A percentile compares a stretch with the other conserved stretches of the same genome.
phyloP scores from a whole-genome alignment of 192 early-diverging fungal genomes.

The Martensiomyces pterosporus region DNA sequence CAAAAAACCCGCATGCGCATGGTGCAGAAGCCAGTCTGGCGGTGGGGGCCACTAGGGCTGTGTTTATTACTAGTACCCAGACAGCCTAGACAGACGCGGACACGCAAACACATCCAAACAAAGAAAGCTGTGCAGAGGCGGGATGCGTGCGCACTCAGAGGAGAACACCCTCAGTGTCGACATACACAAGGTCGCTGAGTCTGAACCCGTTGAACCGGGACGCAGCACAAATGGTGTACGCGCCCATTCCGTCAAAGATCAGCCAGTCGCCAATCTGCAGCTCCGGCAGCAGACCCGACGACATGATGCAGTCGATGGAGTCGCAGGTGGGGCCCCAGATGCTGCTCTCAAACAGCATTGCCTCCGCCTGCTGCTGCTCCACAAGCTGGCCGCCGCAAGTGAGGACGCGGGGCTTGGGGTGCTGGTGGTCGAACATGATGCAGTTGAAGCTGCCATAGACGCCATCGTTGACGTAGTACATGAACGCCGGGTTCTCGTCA shows the following conservation, averaged over 20 bases:
- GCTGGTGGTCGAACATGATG: conserved; percentile 94
- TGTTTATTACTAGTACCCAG: too few species aligned
- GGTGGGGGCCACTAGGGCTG: too few species aligned
- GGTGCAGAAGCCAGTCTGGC: too few species aligned
- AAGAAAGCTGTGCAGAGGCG: too few species aligned
- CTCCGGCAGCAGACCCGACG: conserved; percentile 65
- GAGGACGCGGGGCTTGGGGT: conserved; percentile 68
- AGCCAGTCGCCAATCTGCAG: conserved; percentile 96
- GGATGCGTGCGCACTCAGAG: not conserved
- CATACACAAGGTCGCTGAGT: conserved; percentile 79
- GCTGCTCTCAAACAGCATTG: conserved; percentile 51
- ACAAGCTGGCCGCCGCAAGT: conserved; percentile 44
- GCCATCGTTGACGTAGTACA: conserved; percentile 98
- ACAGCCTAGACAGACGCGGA: too few species aligned
- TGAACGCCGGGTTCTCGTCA: conserved; percentile 50
- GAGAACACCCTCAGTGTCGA: conserved; percentile 60
- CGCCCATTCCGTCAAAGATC: conserved; percentile 93
- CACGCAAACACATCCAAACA: too few species aligned
- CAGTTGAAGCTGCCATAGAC: conserved; percentile 99
- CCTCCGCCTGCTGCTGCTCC: conserved; percentile 8
- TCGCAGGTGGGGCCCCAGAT: conserved; percentile 99
- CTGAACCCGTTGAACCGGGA: conserved; percentile 87
- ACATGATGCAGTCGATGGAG: conserved; percentile 90
- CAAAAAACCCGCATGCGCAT: too few species aligned
- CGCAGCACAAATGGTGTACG: conserved; percentile 91